A percentile compares a stretch with the other conserved stretches of the same genome.
Evolutionary conservation across 2,329 filamentous ascomycete genomes (phyloP).

Genomic region (Penicillium brasilianum): DNA sequence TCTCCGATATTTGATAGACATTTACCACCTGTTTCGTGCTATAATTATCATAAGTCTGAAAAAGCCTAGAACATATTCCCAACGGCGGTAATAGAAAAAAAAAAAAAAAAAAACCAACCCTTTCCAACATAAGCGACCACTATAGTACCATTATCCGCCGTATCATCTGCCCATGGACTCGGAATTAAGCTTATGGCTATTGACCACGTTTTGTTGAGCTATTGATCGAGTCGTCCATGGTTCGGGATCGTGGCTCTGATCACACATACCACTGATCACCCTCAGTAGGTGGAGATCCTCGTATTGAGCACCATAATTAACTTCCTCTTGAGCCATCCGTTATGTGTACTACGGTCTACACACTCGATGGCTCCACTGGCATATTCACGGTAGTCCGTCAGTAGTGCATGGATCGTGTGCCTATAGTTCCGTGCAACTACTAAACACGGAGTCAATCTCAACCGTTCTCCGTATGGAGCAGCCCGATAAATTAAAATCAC

Average conservation of each 20-base stretch:
- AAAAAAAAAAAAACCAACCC: neutral
- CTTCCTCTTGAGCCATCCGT: too few species aligned
- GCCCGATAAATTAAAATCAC: neutral
- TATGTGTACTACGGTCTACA: too few species aligned
- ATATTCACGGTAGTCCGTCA: too few species aligned
- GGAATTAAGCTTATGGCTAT: neutral
- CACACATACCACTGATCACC: neutral
- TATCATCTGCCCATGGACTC: neutral
- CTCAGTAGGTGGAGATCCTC: neutral
- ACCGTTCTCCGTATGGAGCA: neutral
- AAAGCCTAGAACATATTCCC: neutral
- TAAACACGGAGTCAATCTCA: neutral
- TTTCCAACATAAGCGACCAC: neutral
- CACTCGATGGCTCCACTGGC: neutral
- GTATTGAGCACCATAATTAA: neutral
- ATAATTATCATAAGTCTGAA: too few species aligned
- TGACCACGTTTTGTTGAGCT: neutral
- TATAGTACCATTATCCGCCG: too few species aligned
- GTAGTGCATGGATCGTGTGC: too few species aligned
- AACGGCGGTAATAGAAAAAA: neutral
- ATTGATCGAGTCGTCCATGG: neutral
- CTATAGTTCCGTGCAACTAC: neutral
- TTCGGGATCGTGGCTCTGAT: neutral
- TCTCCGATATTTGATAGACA: neutral
- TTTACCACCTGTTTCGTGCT: neutral